A percentile compares a stretch with the other conserved stretches of the same genome.
Evolutionary conservation across 2,329 filamentous ascomycete species (phyloP).

Genomic region (Periconia sp.): DNA sequence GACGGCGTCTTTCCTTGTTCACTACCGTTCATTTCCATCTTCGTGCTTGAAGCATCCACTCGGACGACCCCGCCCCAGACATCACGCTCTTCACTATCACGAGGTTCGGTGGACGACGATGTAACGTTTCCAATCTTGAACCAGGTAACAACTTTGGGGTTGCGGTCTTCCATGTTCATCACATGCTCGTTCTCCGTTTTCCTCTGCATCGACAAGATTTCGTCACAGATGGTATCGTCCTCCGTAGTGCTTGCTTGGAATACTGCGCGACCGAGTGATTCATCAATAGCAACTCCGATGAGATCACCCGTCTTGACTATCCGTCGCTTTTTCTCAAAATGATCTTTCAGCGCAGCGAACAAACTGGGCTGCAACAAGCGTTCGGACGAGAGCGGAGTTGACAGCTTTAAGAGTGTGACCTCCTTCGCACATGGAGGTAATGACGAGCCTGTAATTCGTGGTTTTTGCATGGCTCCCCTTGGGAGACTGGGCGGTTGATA

Average conservation of each 20-base stretch:
- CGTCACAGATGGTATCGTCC: slow-evolving; percentile 63
- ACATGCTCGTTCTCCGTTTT: slow-evolving; percentile 32
- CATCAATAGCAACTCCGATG: slow-evolving; percentile 86
- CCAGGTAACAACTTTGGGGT: slow-evolving; percentile 69
- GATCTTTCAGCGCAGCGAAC: slow-evolving; percentile 80
- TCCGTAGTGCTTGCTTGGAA: slow-evolving; percentile 71
- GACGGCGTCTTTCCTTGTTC: slow-evolving; percentile 80
- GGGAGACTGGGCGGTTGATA: slow-evolving; percentile 45
- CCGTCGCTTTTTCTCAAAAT: slow-evolving; percentile 81
- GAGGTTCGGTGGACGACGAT: slow-evolving; percentile 52
- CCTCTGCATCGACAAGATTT: slow-evolving; percentile 54
- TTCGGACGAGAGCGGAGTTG: slow-evolving; percentile 86
- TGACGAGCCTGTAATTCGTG: slow-evolving; percentile 47
- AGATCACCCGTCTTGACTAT: slow-evolving; percentile 86
- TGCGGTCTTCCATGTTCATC: slow-evolving; percentile 13
- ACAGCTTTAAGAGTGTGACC: slow-evolving; percentile 84
- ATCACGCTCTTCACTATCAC: slow-evolving; percentile 64
- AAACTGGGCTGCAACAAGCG: slow-evolving; percentile 81
- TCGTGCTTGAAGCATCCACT: slow-evolving; percentile 82
- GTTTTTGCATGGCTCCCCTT: slow-evolving; percentile 44
- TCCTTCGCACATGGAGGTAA: slow-evolving; percentile 68
- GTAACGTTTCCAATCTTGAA: slow-evolving; percentile 77
- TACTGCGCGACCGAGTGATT: slow-evolving; percentile 76
- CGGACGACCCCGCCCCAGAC: slow-evolving; percentile 84
- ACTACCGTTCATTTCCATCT: slow-evolving; percentile 89